Conservation (phyloP, 2,329 filamentous ascomycete genomes). For the Aureobasidium pullulans region DNA sequence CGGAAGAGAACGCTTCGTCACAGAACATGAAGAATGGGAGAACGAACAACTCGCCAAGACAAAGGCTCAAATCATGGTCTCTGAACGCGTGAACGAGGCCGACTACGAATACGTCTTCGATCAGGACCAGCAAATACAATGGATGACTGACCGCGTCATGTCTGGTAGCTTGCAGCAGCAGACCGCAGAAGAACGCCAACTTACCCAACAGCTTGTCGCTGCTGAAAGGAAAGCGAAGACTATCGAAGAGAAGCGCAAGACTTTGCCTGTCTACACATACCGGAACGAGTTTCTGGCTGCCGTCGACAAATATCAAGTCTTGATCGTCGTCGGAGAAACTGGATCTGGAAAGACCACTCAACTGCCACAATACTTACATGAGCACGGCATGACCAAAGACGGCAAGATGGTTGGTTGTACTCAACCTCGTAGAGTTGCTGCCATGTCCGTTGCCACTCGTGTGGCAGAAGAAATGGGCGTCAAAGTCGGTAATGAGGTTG, state of each 20-base stretch:
- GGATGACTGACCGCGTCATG: slow-evolving; percentile 66
- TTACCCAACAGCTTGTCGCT: slow-evolving; percentile 76
- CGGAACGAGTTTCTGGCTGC: slow-evolving; percentile 81
- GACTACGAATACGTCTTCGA: slow-evolving; percentile 94
- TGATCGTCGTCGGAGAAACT: slow-evolving; percentile 92
- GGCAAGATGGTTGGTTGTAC: slow-evolving; percentile 87
- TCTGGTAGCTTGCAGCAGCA: slow-evolving; percentile 60
- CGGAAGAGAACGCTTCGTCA: slow-evolving; percentile 82
- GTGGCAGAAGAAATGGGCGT: slow-evolving; percentile 91
- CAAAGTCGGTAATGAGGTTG: slow-evolving; percentile 84
- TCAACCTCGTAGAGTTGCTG: slow-evolving; percentile 88
- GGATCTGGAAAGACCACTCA: slow-evolving; percentile 96
- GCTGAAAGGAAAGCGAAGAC: slow-evolving; percentile 81
- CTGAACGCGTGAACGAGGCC: slow-evolving; percentile 67
- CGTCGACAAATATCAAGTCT: slow-evolving; percentile 72
- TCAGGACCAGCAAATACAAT: slow-evolving; percentile 78
- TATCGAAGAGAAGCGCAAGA: slow-evolving; percentile 88
- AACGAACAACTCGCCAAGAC: slow-evolving; percentile 80
- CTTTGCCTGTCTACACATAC: slow-evolving; percentile 82
- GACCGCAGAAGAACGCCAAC: slow-evolving; percentile 68
- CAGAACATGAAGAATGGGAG: slow-evolving; percentile 96
- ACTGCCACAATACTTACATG: slow-evolving; percentile 84
- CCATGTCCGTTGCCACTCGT: slow-evolving; percentile 94
- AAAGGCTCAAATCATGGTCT: slow-evolving; percentile 71
- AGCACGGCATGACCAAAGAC: slow-evolving; percentile 79